Evolutionary conservation across 257 asterid genomes (phyloP), one percentile per base, ranked within the genome.

Genomic region (Buddleja alternifolia): DNA sequence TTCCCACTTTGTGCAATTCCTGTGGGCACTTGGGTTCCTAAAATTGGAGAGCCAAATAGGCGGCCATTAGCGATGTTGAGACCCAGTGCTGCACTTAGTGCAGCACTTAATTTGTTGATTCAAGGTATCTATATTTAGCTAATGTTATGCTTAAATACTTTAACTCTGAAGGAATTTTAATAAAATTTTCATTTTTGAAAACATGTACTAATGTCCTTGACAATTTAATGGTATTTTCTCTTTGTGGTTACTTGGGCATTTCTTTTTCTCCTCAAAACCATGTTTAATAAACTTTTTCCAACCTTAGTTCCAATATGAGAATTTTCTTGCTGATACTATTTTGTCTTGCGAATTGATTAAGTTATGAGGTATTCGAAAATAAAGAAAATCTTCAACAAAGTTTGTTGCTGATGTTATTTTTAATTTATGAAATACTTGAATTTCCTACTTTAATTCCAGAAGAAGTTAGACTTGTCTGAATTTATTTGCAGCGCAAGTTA

Each of bases 21-120:
- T 44, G 66, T 90, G 63, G 98, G 97, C 51, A 86, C 98, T 16
- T 93, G 98, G 98, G 93, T 84, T 76, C 98, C 97, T 0, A 80
- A 75, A 80, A 83, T 85, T 76, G 97, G 96, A 67, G 92, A 86
- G 77, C 77, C 87, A 55, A 74, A 82, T 79, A 79, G 83, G 45
- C 89, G 72, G 64, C 97, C 98, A 15, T 77, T 93, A 83, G 97
- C 95, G 17, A 77, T 84, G 83, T 72, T 93, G 93, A 84, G 90
- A 73, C 95, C 95, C 1, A 93, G 77, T 69, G 82, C 95, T 76
- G 88, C 96, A 59, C 90, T 93, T 54, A 83, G 81, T 80, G 84
- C 89, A 19, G 96, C 97, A 60, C 74, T 93, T 64, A 82, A 72
- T 82, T 83, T 93, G 50, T 78, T 93, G 75, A 81, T 90, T 75